Percentiles rank a stretch among this genome's conserved stretches.
Evolutionary conservation across 2,329 filamentous ascomycete genomes (phyloP).

Genomic region (Colletotrichum scovillei): DNA sequence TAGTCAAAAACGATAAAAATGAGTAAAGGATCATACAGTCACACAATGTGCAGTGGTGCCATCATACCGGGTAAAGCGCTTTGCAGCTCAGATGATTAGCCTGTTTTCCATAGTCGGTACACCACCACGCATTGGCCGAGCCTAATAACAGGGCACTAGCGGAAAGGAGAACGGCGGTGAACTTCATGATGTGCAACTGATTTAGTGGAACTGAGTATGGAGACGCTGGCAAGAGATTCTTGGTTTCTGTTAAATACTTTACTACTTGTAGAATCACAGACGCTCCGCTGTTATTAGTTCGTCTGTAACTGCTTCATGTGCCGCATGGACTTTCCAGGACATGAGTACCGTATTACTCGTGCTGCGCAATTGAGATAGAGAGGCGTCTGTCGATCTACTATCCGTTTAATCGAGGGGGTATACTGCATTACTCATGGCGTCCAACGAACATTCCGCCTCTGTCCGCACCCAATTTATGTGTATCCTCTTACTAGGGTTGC

Average conservation of each 20-base stretch:
- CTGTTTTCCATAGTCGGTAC: neutral
- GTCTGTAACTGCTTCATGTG: no score
- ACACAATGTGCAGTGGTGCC: neutral
- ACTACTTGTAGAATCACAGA: no score
- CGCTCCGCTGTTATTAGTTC: no score
- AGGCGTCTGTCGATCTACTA: neutral
- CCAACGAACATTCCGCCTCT: neutral
- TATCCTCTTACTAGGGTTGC: neutral
- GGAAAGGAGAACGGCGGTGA: neutral
- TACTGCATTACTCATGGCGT: neutral
- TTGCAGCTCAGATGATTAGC: neutral
- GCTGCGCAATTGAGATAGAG: neutral
- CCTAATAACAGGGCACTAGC: neutral
- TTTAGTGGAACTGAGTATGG: neutral
- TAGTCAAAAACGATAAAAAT: neutral
- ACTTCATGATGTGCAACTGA: neutral
- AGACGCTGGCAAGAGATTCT: neutral
- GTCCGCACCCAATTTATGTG: neutral
- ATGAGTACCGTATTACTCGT: neutral
- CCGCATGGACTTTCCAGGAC: neutral
- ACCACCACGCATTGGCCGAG: constrained; percentile 10
- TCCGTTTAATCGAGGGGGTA: neutral
- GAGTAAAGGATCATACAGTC: neutral
- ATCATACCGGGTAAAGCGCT: neutral
- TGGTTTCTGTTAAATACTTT: neutral